Evolutionary conservation across 1,284 basidiomycete species (phyloP), one percentile per base, ranked within the genome.

Genomic region (Schizophyllum commune): DNA sequence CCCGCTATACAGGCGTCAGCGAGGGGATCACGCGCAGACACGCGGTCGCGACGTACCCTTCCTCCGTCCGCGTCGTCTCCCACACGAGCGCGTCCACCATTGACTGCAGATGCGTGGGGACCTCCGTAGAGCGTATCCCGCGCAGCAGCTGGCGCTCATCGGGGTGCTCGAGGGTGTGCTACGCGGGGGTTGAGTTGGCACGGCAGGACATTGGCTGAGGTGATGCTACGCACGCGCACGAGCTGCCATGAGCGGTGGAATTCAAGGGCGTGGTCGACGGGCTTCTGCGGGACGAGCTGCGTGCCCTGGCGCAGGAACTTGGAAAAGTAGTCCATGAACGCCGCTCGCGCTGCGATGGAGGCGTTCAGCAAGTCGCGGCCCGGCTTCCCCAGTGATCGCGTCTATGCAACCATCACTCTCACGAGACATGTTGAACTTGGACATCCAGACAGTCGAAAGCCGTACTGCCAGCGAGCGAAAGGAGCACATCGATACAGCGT

Each of bases 61-160:
- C 90, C 68, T 94, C 91, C 19, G 83, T 84, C 64, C 87, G 80
- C 17, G 89, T 88, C 22, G 89, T 88, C 73, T 97, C 95, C 77
- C 87, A 86, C 17, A 96, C 92, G 55, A 98, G 79, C 2, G 91
- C 82, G 72, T 96, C 91, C 3, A 94, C 89, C 79, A 98, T 88
- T n/a, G 86, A 84, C 69, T 87, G 83, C 17, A 98, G 77, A 63
- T 87, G 83, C 5, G 73, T 76, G 8, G 94, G 92, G 0, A 96
- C 91, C 72, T 88, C 83, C 1, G 95, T 96, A 9, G 87, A 84
- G 52, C 78, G 76, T 68, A 98, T 94, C 4, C 95, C 95, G 68
- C 83, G 85, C 32, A 84, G 79, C 58, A 94, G 75, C 67, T 93
- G 90, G 52, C 91, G 80, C 75, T 93, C 91, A 73, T 94, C 92